phyloP scores from a whole-genome alignment of 2,329 filamentous ascomycete species.

The Pestalotiopsis sp. region DNA sequence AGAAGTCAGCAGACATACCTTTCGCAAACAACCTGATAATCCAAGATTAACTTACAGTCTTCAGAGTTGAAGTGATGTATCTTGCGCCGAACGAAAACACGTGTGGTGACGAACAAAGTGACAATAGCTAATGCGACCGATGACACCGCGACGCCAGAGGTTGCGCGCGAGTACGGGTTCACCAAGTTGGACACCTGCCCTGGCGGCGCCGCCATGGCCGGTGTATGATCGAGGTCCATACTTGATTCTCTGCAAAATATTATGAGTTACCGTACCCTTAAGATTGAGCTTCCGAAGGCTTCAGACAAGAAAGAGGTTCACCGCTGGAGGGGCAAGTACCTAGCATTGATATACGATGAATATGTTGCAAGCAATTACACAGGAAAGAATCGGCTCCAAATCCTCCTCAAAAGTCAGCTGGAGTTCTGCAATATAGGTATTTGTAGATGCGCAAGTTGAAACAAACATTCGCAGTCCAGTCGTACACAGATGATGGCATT shows the following conservation, averaged over 20 bases:
- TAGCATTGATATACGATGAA: background rate
- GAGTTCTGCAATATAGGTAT: background rate
- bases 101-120: background rate
- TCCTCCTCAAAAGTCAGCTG: too few species aligned
- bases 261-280: background rate
- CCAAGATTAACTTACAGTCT: slow-evolving; percentile 15
- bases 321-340: background rate
- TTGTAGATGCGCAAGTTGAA: background rate
- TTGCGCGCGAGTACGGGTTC: background rate
- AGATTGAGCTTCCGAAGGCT: background rate
- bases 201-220: background rate
- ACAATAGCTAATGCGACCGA: background rate
- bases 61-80: slow-evolving; percentile 12
- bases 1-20: background rate
- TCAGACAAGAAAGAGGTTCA: background rate
- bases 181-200: background rate
- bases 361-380: too few species aligned
- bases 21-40: background rate
- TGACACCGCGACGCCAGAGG: background rate
- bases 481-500: background rate
- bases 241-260: background rate
- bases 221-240: background rate
- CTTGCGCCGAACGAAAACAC: background rate
- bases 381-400: too few species aligned
- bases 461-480: background rate